Percentiles rank a stretch among this genome's conserved stretches.
Evolutionary conservation across 345 rosid genomes (phyloP).

Genomic region (Eucalyptus paniculata): DNA sequence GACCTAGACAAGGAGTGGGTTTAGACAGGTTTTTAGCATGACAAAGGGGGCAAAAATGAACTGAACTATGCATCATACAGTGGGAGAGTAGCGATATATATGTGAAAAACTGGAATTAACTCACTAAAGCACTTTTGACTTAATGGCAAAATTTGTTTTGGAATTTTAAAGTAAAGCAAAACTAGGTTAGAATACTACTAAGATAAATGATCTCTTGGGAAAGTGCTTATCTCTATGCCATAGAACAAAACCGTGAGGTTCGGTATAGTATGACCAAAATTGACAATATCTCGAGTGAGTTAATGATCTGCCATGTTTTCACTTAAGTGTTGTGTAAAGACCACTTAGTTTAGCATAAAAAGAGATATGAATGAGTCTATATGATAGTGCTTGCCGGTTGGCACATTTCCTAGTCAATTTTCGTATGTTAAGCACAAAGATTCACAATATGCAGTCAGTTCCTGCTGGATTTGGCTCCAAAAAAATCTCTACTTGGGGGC

Average conservation of each 20-base stretch:
- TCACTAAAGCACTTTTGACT: rapidly evolving
- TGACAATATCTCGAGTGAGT: neutral
- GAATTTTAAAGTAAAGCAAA: neutral
- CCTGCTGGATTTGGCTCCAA: neutral
- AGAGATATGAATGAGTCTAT: neutral
- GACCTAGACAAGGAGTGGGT: neutral
- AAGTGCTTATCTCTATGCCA: neutral
- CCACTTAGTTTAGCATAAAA: neutral
- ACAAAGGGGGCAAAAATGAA: rapidly evolving
- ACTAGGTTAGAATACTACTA: rapidly evolving
- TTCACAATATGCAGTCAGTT: neutral
- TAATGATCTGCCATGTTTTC: neutral
- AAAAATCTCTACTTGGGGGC: neutral
- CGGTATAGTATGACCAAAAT: rapidly evolving
- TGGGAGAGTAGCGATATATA: neutral
- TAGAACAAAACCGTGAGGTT: neutral
- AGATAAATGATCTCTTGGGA: neutral
- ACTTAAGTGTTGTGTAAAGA: neutral
- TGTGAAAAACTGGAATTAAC: neutral
- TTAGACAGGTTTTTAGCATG: rapidly evolving
- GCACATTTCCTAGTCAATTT: neutral
- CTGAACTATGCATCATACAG: rapidly evolving
- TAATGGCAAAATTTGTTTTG: neutral
- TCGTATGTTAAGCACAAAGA: neutral
- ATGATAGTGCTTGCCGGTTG: neutral